Percentiles rank a stretch among this genome's conserved stretches.
phyloP scores from a whole-genome alignment of 805 yeast genomes.

The Gaillardinia entomophila region DNA sequence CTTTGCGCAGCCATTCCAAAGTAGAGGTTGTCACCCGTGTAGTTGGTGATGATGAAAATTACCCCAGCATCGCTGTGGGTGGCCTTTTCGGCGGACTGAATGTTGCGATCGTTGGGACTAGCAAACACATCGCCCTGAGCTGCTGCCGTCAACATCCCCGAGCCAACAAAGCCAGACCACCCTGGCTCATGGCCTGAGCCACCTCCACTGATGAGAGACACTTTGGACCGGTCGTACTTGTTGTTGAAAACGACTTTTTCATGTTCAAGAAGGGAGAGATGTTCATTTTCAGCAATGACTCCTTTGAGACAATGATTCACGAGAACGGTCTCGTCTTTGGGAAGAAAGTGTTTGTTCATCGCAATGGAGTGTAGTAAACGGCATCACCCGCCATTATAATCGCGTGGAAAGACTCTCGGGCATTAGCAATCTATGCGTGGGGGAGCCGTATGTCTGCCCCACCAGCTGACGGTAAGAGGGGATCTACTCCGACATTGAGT shows the following conservation, averaged over 20 bases:
- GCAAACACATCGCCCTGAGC: conserved; percentile 40
- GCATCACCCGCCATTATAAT: too few relatives aligned
- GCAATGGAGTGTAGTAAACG: too few relatives aligned
- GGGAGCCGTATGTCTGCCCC: too few relatives aligned
- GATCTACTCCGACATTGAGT: too few relatives aligned
- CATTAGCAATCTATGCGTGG: too few relatives aligned
- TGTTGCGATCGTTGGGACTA: conserved; percentile 32
- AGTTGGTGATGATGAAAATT: conserved; percentile 29
- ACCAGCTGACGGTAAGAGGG: too few relatives aligned
- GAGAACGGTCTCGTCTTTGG: conserved; percentile 25
- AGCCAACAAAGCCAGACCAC: conserved; percentile 33
- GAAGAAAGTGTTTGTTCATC: conserved; percentile 40
- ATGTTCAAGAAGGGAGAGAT: conserved; percentile 27
- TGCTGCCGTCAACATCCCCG: conserved; percentile 33
- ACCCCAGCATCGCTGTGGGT: conserved; percentile 29
- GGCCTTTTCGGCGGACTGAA: conserved; percentile 31
- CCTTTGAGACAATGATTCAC: conserved; percentile 34
- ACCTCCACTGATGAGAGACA: conserved; percentile 33
- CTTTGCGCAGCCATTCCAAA: conserved; percentile 37
- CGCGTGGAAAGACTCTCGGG: too few relatives aligned
- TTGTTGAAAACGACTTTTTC: conserved; percentile 32
- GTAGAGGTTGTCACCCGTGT: conserved; percentile 34
- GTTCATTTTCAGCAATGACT: conserved; percentile 30
- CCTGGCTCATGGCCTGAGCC: conserved; percentile 43
- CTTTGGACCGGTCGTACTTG: conserved; percentile 15